Conservation (phyloP, 352 stramenopile genomes). For the Phytophthora chlamydospora region DNA sequence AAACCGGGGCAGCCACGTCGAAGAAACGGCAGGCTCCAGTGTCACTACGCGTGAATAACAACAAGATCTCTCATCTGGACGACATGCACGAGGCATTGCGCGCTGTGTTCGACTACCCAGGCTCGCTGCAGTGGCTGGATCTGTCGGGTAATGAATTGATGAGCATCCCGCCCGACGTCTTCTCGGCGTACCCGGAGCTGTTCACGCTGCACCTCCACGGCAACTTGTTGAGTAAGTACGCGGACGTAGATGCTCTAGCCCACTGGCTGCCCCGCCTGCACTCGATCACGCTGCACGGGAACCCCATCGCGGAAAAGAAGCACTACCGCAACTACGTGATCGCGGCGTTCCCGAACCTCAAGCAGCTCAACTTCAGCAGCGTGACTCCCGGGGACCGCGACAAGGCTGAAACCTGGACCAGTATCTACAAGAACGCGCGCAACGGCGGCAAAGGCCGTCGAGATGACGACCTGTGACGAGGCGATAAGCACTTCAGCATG, state of each 20-base stretch:
- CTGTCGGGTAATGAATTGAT: slow-evolving; percentile 58
- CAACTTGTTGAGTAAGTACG: slow-evolving; percentile 67
- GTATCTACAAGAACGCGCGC: slow-evolving; percentile 63
- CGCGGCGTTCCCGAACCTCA: slow-evolving; percentile 62
- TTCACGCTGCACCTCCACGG: slow-evolving; percentile 80
- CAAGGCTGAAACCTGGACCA: slow-evolving; percentile 69
- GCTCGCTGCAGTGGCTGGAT: slow-evolving; percentile 68
- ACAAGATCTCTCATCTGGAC: slow-evolving; percentile 55
- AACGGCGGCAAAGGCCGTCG: slow-evolving; percentile 11
- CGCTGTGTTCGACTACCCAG: slow-evolving; percentile 55
- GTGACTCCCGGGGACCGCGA: slow-evolving; percentile 73
- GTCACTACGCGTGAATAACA: slow-evolving; percentile 72
- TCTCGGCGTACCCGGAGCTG: slow-evolving; percentile 56
- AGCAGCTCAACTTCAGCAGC: slow-evolving; percentile 79
- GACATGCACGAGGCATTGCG: slow-evolving; percentile 60
- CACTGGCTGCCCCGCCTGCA: slow-evolving; percentile 57
- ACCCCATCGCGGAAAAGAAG: slow-evolving; percentile 88
- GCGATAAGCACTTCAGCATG: not conserved
- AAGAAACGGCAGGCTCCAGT: slow-evolving; percentile 32
- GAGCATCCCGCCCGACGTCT: slow-evolving; percentile 41
- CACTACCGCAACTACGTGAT: slow-evolving; percentile 88
- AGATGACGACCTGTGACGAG: slow-evolving; percentile 20
- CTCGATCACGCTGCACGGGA: slow-evolving; percentile 78
- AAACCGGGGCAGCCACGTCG: slow-evolving; percentile 2
- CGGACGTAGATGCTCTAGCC: slow-evolving; percentile 63